Base-by-base conservation (phyloP, 352 stramenopile species). In the Phytophthora macrochlamydospora region DNA sequence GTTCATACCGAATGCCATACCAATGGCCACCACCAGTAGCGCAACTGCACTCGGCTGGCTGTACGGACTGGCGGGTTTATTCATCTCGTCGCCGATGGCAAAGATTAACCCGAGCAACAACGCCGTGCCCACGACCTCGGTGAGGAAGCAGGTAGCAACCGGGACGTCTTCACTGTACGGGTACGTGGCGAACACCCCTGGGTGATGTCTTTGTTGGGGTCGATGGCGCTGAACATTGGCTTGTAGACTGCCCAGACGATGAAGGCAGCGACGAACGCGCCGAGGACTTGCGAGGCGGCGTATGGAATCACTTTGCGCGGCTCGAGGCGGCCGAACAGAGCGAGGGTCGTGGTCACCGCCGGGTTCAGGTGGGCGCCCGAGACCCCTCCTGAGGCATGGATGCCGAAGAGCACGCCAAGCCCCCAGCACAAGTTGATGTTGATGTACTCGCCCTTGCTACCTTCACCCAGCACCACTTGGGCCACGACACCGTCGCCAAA, bases 1-100 rank as follows among this genome's bases (percentile, higher is more conserved):
- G 69, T 88, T 91, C 58, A 80, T 78, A 51, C 82, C 79, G 59
- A 91, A 89, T 7, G 73, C 70, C 73, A 91, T 89, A 51, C 77
- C 82, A 32, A 91, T 75, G 2, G 56, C 79, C 31, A 80, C 62
- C 12, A 91, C 66, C 12, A 91, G 62, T 31, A 86, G 43, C 51
- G 76, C 80, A 18, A 79, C 67, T 0, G 78, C 69, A n/a, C 56
- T 53, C 4, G 81, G 81, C 38, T 74, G 67, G 30, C 52, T 66
- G 50, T 76, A 82, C 29, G 69, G 53, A 43, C 61, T 79, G 7
- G 71, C 78, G 30, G 78, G 77, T 38, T 78, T 70, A 72, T 91
- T 91, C 28, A 61, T 42, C 43, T 76, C 50, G 46, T 89, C 77
- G 1, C 65, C 68, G 54, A 90, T 74, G 2, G 79, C 72, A 33